Conservation (phyloP, 2,329 filamentous ascomycete species). For the Colletotrichum scovillei region DNA sequence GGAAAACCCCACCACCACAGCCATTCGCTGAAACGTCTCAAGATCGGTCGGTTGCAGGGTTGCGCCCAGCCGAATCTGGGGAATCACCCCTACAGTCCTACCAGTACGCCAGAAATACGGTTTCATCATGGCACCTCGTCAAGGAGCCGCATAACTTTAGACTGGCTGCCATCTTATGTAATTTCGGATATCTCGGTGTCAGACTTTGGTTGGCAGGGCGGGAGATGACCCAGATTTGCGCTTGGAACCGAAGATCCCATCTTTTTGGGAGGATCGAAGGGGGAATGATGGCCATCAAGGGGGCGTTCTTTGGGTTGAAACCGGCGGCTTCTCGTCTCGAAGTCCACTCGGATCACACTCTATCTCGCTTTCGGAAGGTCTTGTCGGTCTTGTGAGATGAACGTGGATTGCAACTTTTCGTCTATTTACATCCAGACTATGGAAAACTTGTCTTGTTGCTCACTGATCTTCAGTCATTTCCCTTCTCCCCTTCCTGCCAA, state of each 20-base stretch:
- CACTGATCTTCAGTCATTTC: no score
- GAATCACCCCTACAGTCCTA: background rate
- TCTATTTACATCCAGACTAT: no score
- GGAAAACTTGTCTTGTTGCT: no score
- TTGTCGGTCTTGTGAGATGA: background rate
- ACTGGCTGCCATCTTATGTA: constrained; percentile 17
- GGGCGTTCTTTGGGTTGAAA: background rate
- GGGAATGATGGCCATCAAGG: background rate
- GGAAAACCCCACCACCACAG: constrained; percentile 1
- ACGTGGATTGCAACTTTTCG: no score
- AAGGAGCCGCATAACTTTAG: constrained; percentile 1
- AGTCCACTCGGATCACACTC: background rate
- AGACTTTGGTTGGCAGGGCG: constrained; percentile 28
- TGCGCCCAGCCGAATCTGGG: constrained; percentile 21
- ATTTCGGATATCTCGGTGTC: constrained; percentile 1
- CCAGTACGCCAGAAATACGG: background rate
- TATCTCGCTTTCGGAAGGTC: background rate
- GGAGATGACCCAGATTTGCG: constrained; percentile 24
- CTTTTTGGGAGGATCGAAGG: background rate
- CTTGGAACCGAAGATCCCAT: constrained; percentile 17
- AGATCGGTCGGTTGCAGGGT: constrained; percentile 23
- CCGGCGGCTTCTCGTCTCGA: no score
- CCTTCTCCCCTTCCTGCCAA: no score
- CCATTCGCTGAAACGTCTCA: constrained; percentile 35
- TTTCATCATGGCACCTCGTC: constrained; percentile 5